A percentile compares a stretch with the other conserved stretches of the same genome.
These are phyloP conservation scores for Eucalyptus curtisii DNA, from an alignment of 345 rosid genomes.

Conservation along the genomic window DNA sequence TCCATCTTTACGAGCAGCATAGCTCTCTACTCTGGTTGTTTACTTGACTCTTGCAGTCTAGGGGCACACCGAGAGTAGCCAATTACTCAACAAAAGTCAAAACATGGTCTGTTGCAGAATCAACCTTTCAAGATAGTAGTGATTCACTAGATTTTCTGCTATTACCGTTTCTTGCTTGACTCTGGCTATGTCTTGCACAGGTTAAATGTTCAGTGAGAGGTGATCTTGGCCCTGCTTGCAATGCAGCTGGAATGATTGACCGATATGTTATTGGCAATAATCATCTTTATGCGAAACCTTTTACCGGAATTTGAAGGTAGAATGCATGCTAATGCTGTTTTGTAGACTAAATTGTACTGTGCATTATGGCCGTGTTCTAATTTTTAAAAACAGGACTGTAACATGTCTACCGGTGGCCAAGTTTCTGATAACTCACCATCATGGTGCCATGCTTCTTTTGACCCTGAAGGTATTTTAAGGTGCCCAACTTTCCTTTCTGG, in stretches of 20 bases:
- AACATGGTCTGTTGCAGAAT: neutral
- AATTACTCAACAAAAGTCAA: neutral
- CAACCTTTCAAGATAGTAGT: neutral
- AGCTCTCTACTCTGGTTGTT: neutral
- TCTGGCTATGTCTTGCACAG: neutral
- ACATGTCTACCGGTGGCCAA: constrained; percentile 9
- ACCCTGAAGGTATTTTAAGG: constrained; percentile 42
- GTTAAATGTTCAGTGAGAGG: constrained; percentile 35
- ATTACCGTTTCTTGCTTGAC: neutral
- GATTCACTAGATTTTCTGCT: neutral
- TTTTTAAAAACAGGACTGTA: constrained; percentile 17
- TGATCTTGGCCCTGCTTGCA: constrained; percentile 36
- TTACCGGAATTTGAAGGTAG: constrained; percentile 32
- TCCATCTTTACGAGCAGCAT: neutral
- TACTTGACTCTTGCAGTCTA: neutral
- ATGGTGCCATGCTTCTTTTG: constrained; percentile 41
- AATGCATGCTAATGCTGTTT: neutral
- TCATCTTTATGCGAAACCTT: constrained; percentile 28
- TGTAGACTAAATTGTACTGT: neutral
- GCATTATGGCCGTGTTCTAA: neutral
- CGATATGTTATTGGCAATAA: constrained; percentile 21
- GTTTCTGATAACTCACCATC: constrained; percentile 21
- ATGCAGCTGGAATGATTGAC: constrained; percentile 38
- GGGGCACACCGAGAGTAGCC: neutral
- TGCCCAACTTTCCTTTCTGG: neutral